Base-by-base conservation (phyloP, 805 yeast genomes). In the Metschnikowia cerradonensis region DNA sequence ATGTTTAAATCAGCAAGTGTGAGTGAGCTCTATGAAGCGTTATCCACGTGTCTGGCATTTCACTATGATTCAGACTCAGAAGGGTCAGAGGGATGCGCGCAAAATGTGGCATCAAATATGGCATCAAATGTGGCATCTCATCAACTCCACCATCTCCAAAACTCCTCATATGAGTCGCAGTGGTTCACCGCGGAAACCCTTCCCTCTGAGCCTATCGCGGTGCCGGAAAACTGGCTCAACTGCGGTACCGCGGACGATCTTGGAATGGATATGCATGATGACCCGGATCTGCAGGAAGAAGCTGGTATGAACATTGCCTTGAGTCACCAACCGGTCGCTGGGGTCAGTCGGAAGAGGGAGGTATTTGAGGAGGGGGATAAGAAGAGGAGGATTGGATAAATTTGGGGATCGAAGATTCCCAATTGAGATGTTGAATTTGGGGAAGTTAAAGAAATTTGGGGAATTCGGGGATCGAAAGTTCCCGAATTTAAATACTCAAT, bases 271-370 rank as follows among this genome's bases (percentile, higher is more conserved):
- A 58, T 53, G 10, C 64, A 58, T 22, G 55, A 51, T 2, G 61
- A 49, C 3, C 54, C 41, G 8, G 51, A 43, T 13, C 55, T 54
- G 14, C 67, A 57, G 19, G 72, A 55, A 1, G 62, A 52, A 23
- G 76, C 77, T 0, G 77, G 75, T 2, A 72, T 73, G 77, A 57
- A 68, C 43, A 75, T 73, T 26, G 73, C 71, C 43, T 61, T 73
- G n/a, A 74, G 70, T n/a, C 66, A 56, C 48, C 69, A 65, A 22
- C 62, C 68, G 7, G 58, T 70, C 4, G 69, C 72, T 2, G 78
- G 78, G 0, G 58, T 56, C 6, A 59, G 64, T 15, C 55, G 75
- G 23, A 61, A 62, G 35, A 52, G 68, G 39, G 64, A 60, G n/a
- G 59, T 60, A 1, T 67, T 63, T 14, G 58, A 49, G 5, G 49